These are phyloP conservation scores for Hericium alpestre DNA, from an alignment of 768 basidiomycete species.

Conservation along the genomic window DNA sequence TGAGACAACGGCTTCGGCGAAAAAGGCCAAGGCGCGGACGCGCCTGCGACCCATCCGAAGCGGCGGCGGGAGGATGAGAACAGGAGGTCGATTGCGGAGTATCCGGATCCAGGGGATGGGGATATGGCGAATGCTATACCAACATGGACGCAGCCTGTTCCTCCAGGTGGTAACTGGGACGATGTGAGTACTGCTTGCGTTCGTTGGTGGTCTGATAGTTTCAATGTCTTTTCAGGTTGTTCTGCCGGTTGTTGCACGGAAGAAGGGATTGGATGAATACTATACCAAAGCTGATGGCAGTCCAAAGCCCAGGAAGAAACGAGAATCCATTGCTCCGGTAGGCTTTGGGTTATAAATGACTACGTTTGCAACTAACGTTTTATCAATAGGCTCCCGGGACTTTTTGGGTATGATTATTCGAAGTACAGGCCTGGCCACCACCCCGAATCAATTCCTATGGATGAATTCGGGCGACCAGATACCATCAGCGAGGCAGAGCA, in stretches of 20 bases:
- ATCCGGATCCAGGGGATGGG: slow-evolving; percentile 51
- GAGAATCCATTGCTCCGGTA: slow-evolving; percentile 41
- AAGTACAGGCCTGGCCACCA: slow-evolving; percentile 42
- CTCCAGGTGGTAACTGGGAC: slow-evolving; percentile 69
- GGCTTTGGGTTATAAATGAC: slow-evolving; percentile 18
- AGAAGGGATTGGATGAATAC: slow-evolving; percentile 64
- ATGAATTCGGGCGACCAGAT: slow-evolving; percentile 48
- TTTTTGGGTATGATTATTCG: slow-evolving; percentile 68
- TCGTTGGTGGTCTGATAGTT: slow-evolving; percentile 7
- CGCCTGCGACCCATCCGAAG: slow-evolving; percentile 18
- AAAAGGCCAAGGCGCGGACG: slow-evolving; percentile 29
- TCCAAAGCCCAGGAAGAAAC: slow-evolving; percentile 38
- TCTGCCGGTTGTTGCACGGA: slow-evolving; percentile 73
- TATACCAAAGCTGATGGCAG: slow-evolving; percentile 66
- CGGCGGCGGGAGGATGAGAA: slow-evolving; percentile 31
- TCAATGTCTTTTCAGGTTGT: slow-evolving; percentile 44
- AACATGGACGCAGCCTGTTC: slow-evolving; percentile 68
- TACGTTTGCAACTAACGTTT: slow-evolving; percentile 3
- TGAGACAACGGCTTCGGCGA: slow-evolving; percentile 26
- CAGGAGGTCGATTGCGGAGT: slow-evolving; percentile 53
- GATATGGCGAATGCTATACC: slow-evolving; percentile 69
- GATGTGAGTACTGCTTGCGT: slow-evolving; percentile 39
- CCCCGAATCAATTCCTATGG: slow-evolving; percentile 41
- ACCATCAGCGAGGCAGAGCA: slow-evolving; percentile 12
- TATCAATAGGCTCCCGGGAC: slow-evolving; percentile 62